Percentiles rank a stretch among this genome's conserved stretches.
These are phyloP conservation scores for Penicillium rolfsii DNA, from an alignment of 2,329 filamentous ascomycete species.

Conservation along the genomic window DNA sequence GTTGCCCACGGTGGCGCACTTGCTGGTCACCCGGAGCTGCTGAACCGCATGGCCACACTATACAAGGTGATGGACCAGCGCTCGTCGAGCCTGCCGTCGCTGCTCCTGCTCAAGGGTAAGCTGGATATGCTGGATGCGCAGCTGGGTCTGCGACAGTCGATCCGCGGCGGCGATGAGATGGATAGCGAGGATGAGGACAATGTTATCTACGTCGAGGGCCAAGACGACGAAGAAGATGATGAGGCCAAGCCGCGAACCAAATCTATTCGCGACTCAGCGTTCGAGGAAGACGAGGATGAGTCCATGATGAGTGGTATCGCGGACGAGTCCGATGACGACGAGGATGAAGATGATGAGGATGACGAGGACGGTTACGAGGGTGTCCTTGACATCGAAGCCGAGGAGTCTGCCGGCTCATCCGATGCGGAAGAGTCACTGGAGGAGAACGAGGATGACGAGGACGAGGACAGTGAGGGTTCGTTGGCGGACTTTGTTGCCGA, in stretches of 20 bases:
- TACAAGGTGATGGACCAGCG: conserved; percentile 88
- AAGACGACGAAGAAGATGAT: conserved; percentile 61
- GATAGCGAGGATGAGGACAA: conserved; percentile 66
- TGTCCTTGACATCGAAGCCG: conserved; percentile 51
- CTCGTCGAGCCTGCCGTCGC: conserved; percentile 75
- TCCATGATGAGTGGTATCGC: conserved; percentile 46
- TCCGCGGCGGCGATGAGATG: conserved; percentile 57
- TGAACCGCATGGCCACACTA: conserved; percentile 75
- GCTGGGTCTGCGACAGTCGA: conserved; percentile 74
- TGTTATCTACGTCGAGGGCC: conserved; percentile 85
- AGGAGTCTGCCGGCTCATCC: conserved; percentile 47
- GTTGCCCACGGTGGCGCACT: conserved; percentile 90
- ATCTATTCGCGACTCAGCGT: conserved; percentile 43
- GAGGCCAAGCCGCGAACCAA: conserved; percentile 41
- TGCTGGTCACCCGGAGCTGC: conserved; percentile 79
- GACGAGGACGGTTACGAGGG: conserved; percentile 46
- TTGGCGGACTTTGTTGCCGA: conserved; percentile 53
- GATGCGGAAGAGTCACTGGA: conserved; percentile 57
- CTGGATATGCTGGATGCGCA: conserved; percentile 92
- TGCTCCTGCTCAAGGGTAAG: conserved; percentile 90
- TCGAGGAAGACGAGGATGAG: conserved; percentile 45
- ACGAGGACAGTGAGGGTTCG: conserved; percentile 60
- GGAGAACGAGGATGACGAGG: conserved; percentile 65
- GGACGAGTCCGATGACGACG: conserved; percentile 50
- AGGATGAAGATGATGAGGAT: conserved; percentile 62